Evolutionary conservation across 2,329 filamentous ascomycete genomes (phyloP), one percentile per base, ranked within the genome.

Genomic region (Pseudogymnoascus sp.): DNA sequence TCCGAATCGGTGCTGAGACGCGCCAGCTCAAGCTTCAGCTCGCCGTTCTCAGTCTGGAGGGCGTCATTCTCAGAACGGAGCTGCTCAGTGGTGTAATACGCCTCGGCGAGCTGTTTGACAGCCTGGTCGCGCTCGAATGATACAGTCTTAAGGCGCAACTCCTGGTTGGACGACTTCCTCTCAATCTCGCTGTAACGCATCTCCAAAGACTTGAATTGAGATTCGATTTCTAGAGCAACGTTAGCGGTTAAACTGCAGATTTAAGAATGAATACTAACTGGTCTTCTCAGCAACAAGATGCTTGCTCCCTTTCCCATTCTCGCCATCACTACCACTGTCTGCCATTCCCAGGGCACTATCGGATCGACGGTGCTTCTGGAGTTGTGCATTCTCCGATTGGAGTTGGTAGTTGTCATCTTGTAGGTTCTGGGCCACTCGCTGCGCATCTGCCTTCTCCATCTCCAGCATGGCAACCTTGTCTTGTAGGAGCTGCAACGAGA

Each of bases 61-160:
- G 22, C 28, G 39, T 80, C 76, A n/a, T 73, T 74, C 30, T 75
- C 60, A 14, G 72, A 74, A 54, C 76, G 74, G 7, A 79, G 65
- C 61, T 78, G 75, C 63, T 74, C 76, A 61, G 82, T 81, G 34
- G 81, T 83, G 61, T 78, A 76, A 59, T 82, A 85, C 4, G 84
- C 84, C 58, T 84, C 78, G 28, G 82, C 81, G 5, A 86, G 77
- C 67, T 86, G 85, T 59, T 79, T 79, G 57, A 87, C 77, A 37
- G 87, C 81, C 54, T 84, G 82, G 65, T 89, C 86, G 30, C 85
- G 81, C 71, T 90, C 87, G 30, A 81, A 78, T 2, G 79, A 78
- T 41, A 88, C 73, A 3, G 84, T 81, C 64, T 86, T 82, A 62
- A 81, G 84, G 64, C 85, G 81, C 59, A 85, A 84, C 58, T 88